These are phyloP conservation scores for Trapa bicornis DNA, from an alignment of 345 rosid species.

Conservation along the genomic window DNA sequence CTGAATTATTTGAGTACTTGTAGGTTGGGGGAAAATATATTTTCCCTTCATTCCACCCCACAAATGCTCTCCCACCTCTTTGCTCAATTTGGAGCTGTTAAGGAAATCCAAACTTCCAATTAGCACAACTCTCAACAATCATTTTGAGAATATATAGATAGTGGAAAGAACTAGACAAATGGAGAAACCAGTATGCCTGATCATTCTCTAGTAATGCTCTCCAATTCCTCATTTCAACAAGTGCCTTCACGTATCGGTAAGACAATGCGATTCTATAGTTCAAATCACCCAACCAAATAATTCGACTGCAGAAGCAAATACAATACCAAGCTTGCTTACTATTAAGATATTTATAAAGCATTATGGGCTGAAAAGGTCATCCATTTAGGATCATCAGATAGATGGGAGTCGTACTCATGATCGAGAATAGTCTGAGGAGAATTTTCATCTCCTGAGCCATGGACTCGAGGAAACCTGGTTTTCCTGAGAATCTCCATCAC, in stretches of 20 bases:
- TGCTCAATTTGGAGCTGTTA: conserved; percentile 73
- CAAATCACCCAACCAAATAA: conserved; percentile 96
- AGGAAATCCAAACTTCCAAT: background rate
- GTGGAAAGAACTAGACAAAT: background rate
- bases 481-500: conserved; percentile 92
- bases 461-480: conserved; percentile 84
- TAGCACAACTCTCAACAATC: background rate
- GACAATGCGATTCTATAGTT: conserved; percentile 87
- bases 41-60: conserved; percentile 88
- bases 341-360: background rate
- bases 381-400: background rate
- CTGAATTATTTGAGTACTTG: conserved; percentile 91
- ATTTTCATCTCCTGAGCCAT: conserved; percentile 41
- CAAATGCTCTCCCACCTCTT: conserved; percentile 55
- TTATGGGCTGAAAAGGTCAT: background rate
- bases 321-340: background rate
- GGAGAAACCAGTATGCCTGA: conserved; percentile 41
- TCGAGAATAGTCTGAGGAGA: conserved; percentile 81
- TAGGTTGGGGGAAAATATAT: conserved; percentile 96
- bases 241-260: conserved; percentile 72
- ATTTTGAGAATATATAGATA: background rate
- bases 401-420: conserved; percentile 48
- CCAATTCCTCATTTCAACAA: conserved; percentile 97
- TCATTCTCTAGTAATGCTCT: conserved; percentile 78
- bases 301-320: conserved; percentile 36